Conservation (phyloP, 768 basidiomycete genomes). For the Cystoderma amianthinum region DNA sequence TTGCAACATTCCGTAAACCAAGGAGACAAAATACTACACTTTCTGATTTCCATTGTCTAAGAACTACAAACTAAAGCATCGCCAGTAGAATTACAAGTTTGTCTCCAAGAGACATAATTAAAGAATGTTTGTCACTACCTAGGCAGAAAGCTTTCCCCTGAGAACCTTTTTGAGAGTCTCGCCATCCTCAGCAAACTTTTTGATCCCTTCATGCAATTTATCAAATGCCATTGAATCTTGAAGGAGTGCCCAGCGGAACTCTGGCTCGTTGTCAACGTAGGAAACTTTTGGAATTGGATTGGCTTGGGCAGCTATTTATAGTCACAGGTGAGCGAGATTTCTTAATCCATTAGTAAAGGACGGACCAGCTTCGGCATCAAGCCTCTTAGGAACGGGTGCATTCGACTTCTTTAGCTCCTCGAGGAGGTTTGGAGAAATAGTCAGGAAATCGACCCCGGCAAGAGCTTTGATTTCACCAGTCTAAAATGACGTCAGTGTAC, state of each 20-base stretch:
- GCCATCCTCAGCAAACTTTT: constrained; percentile 96
- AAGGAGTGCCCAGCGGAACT: constrained; percentile 93
- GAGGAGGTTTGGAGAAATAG: constrained; percentile 85
- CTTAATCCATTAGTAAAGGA: constrained; percentile 2
- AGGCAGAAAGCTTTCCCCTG: constrained; percentile 58
- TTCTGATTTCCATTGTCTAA: no score
- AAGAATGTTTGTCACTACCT: no score
- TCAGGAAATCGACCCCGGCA: constrained; percentile 96
- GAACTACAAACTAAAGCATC: no score
- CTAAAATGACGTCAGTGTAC: constrained; percentile 26
- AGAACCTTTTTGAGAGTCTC: constrained; percentile 80
- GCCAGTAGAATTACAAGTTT: no score
- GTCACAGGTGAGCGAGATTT: not conserved
- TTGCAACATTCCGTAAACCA: no score
- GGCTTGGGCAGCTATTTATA: constrained; percentile 38
- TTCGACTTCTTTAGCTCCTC: constrained; percentile 87
- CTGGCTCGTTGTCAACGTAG: constrained; percentile 88
- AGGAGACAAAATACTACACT: no score
- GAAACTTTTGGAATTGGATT: constrained; percentile 72
- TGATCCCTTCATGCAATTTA: constrained; percentile 97
- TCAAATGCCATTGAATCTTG: constrained; percentile 98
- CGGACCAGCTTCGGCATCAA: constrained; percentile 61
- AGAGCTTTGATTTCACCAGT: constrained; percentile 89
- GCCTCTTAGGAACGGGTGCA: constrained; percentile 75
- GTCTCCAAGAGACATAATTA: no score